Percentiles rank a stretch among this genome's conserved stretches.
Evolutionary conservation across 192 early-diverging fungal genomes (phyloP).

Genomic region (Entophlyctis helioformis): DNA sequence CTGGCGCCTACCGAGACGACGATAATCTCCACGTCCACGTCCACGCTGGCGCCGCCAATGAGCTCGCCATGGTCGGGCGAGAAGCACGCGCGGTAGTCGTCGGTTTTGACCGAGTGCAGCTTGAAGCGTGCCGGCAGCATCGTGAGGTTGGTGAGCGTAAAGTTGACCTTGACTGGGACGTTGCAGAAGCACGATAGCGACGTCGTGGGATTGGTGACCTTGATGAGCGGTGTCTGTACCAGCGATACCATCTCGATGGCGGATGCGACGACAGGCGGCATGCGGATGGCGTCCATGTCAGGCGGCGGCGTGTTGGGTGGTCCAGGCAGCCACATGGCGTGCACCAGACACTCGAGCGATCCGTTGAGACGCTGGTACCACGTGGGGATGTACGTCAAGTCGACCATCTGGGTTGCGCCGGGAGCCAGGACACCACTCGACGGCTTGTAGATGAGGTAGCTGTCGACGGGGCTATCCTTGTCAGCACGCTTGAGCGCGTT

Average conservation of each 20-base stretch:
- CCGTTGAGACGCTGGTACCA: constrained; percentile 23
- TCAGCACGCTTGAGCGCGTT: constrained; percentile 1
- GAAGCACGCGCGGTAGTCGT: constrained; percentile 7
- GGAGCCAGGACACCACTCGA: constrained; percentile 15
- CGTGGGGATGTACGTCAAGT: constrained; percentile 20
- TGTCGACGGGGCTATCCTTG: constrained; percentile 1
- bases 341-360: constrained; percentile 16
- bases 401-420: constrained; percentile 4
- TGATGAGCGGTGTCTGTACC: constrained; percentile 20
- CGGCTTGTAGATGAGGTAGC: constrained; percentile 15
- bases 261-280: too few relatives aligned
- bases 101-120: constrained; percentile 7
- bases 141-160: constrained; percentile 19
- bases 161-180: constrained; percentile 17
- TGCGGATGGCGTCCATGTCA: too few relatives aligned
- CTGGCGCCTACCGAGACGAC: constrained; percentile 6
- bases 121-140: constrained; percentile 15
- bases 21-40: constrained; percentile 10
- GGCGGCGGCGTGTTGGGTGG: too few relatives aligned
- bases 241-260: background rate
- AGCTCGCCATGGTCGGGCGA: constrained; percentile 9
- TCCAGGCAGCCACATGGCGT: too few relatives aligned
- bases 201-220: constrained; percentile 11
- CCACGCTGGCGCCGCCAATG: constrained; percentile 2
- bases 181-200: constrained; percentile 12